Evolutionary conservation across 2,329 filamentous ascomycete genomes (phyloP), one percentile per base, ranked within the genome.

Genomic region (Lachnum nothofagi): DNA sequence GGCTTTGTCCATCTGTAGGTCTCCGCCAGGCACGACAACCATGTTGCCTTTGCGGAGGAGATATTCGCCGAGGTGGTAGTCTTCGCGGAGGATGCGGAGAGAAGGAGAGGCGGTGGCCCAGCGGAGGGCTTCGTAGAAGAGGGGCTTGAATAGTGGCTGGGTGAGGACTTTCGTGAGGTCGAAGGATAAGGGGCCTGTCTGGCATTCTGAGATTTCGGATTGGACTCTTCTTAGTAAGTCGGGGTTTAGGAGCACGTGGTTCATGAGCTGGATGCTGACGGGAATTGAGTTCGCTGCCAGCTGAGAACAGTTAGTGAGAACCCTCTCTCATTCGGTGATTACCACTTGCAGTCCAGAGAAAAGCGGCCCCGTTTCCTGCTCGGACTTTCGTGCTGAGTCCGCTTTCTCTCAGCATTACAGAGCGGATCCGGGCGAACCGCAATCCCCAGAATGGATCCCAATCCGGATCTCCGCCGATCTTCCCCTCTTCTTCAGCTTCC

Each of bases 51-150:
- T 51, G 22, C 33, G 27, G 4, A 54, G 33, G 7, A 24, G 40
- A 44, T 46, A 54, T 1, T 40, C 39, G 12, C 52, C 52, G 9
- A 54, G 25, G 35, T 54, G 44, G 10, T n/a, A 29, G 34, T 51
- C 45, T 48, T 54, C 40, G 10, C 46, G 44, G 8, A 54, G 48
- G 2, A 54, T 48, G 3, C 52, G 42, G 3, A 48, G 52, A 5
- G 52, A 54, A 8, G 52, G 48, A 12, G 52, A 54, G 16, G 52
- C 52, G 10, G 52, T 54, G 19, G 52, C 48, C 48, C 48, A 54
- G 20, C 52, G 52, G 5, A 54, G 48, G n/a, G 52, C 25, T 41
- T 54, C 52, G 14, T 51, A 37, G 27, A 48, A 48, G 19, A 54
- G 35, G 5, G 52, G 49, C 38, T 49, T 53, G 25, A 53, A 46